phyloP scores from a whole-genome alignment of 2,329 filamentous ascomycete genomes.

The Cladosporium phlei region DNA sequence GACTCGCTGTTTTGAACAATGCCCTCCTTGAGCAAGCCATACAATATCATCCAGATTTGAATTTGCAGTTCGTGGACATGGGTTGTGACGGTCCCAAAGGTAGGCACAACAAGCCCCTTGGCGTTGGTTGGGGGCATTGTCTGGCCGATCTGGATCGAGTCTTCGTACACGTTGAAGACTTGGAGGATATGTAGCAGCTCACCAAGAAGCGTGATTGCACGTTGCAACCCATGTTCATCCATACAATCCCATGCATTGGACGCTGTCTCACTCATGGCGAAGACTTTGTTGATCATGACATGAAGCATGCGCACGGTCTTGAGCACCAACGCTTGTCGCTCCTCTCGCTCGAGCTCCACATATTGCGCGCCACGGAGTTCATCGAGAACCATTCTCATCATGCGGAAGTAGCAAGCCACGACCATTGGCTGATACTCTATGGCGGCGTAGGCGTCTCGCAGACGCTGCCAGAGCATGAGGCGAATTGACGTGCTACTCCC shows the following conservation, averaged over 20 bases:
- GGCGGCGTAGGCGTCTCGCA: conserved; percentile 81
- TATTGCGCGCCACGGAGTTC: conserved; percentile 62
- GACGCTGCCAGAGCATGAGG: conserved; percentile 81
- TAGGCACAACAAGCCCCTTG: conserved; percentile 34
- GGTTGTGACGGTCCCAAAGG: conserved; percentile 24
- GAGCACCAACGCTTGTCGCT: conserved; percentile 67
- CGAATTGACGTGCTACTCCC: conserved; percentile 77
- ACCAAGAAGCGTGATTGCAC: conserved; percentile 67
- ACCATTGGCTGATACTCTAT: conserved; percentile 86
- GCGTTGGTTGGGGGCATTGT: conserved; percentile 56
- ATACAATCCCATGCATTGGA: conserved; percentile 77
- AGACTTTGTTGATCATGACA: conserved; percentile 65
- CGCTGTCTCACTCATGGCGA: conserved; percentile 62
- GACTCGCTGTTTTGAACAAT: conserved; percentile 61
- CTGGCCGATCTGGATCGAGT: conserved; percentile 76
- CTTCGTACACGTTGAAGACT: conserved; percentile 74
- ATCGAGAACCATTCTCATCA: conserved; percentile 68
- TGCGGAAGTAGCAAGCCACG: conserved; percentile 78
- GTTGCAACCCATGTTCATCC: conserved; percentile 70
- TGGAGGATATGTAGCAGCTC: conserved; percentile 72
- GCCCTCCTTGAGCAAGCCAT: conserved; percentile 70
- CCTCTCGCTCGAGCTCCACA: conserved; percentile 51
- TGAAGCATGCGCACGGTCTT: conserved; percentile 75
- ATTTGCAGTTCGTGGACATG: conserved; percentile 80
- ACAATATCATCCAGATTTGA: conserved; percentile 82